Evolutionary conservation across 441 rosid genomes (phyloP).

Genomic region (Adansonia rubrostipa): DNA sequence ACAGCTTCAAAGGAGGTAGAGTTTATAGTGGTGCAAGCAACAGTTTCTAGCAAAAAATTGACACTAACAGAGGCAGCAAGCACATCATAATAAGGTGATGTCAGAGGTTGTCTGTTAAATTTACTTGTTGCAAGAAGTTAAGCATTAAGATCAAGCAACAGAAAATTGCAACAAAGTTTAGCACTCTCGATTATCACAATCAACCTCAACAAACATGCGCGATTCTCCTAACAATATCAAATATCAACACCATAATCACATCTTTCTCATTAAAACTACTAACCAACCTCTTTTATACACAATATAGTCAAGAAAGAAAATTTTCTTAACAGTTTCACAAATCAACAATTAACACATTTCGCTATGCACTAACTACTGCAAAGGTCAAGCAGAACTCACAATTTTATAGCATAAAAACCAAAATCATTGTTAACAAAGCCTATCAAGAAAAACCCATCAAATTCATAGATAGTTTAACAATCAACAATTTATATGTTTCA

Average conservation of each 20-base stretch:
- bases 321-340: constrained; percentile 1
- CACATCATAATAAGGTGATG: not conserved
- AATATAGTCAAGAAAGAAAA: not conserved
- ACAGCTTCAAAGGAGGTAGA: not conserved
- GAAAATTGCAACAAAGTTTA: not conserved
- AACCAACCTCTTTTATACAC: constrained; percentile 3
- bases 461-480: not conserved
- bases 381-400: constrained; percentile 4
- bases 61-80: constrained; percentile 11
- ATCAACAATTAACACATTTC: not conserved
- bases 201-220: not conserved
- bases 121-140: constrained; percentile 5
- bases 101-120: not conserved
- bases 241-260: not conserved
- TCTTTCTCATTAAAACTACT: not conserved
- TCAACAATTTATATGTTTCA: not conserved
- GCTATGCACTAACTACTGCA: too few relatives aligned
- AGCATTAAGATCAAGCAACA: not conserved
- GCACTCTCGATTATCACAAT: not conserved
- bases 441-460: not conserved
- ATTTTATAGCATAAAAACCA: too few relatives aligned
- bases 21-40: constrained; percentile 1
- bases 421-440: constrained; percentile 1
- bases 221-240: not conserved
- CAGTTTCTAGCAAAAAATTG: not conserved